phyloP scores from a whole-genome alignment of 306 rosid species.

The Ochetophila trinervis region DNA sequence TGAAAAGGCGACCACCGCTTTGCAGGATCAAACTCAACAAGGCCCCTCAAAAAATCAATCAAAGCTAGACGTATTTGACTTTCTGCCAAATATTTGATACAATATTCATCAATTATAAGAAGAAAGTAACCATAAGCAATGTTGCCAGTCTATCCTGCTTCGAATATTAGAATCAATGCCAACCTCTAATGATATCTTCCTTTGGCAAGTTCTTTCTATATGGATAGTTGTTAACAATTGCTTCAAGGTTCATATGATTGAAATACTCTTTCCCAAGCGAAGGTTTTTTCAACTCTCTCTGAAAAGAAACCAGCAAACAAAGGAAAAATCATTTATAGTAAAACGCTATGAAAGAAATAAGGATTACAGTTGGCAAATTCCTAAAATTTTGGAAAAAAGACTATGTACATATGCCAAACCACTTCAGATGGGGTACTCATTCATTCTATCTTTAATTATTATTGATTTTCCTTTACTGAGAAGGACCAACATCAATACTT shows the following conservation, averaged over 20 bases:
- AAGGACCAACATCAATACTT: constrained; percentile 35
- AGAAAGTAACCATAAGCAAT: constrained; percentile 2
- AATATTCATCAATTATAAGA: constrained; percentile 33
- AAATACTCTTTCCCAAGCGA: constrained; percentile 91
- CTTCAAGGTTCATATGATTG: constrained; percentile 84
- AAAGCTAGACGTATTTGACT: constrained; percentile 82
- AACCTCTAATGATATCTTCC: constrained; percentile 88
- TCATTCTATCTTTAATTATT: neutral
- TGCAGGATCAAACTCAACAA: constrained; percentile 93
- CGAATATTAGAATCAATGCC: constrained; percentile 22
- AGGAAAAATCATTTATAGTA: constrained; percentile 15
- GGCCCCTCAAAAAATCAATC: constrained; percentile 91
- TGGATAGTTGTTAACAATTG: constrained; percentile 81
- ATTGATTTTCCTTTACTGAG: neutral
- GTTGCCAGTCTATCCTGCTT: neutral
- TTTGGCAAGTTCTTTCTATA: constrained; percentile 78
- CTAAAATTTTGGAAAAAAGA: constrained; percentile 5
- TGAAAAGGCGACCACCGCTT: constrained; percentile 99
- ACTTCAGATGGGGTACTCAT: neutral
- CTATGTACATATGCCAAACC: constrained; percentile 3
- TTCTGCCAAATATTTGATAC: constrained; percentile 55
- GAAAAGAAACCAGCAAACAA: constrained; percentile 40
- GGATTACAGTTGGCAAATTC: neutral
- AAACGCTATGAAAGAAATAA: neutral
- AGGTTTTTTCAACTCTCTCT: constrained; percentile 95